These are phyloP conservation scores for Jimgerdemannia flammicorona DNA, from an alignment of 192 early-diverging fungal species.

Conservation along the genomic window DNA sequence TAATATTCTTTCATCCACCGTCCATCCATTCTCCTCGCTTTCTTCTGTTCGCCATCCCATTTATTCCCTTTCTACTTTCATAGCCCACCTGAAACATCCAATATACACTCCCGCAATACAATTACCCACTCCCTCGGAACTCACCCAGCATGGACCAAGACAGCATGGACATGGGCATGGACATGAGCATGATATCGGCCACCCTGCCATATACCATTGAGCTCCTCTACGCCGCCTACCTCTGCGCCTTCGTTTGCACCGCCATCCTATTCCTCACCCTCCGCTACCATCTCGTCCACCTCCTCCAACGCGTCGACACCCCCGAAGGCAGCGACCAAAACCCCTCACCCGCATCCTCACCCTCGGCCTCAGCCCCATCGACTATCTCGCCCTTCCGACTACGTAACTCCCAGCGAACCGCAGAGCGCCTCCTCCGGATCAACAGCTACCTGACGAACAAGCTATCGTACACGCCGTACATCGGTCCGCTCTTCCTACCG, in stretches of 20 bases:
- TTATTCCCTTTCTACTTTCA: neutral
- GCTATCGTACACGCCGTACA: conserved; percentile 30
- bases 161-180: neutral
- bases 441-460: conserved; percentile 39
- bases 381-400: too few relatives aligned
- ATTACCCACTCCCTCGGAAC: too few relatives aligned
- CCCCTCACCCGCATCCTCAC: neutral
- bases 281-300: neutral
- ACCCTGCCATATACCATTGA: neutral
- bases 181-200: neutral
- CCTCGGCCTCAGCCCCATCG: too few relatives aligned
- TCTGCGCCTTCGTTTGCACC: neutral
- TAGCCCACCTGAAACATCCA: neutral
- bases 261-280: neutral
- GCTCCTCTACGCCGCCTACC: neutral
- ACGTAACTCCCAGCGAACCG: too few relatives aligned
- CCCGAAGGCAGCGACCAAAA: neutral
- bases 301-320: neutral
- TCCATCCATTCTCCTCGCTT: too few relatives aligned
- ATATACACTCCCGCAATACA: neutral
- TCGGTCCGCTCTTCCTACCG: conserved; percentile 24
- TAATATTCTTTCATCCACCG: neutral
- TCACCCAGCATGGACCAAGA: neutral
- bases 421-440: neutral
- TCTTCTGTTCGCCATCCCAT: too few relatives aligned